Evolutionary conservation across 306 rosid genomes (phyloP), one percentile per base, ranked within the genome.

Genomic region (Cicer yamashitae): DNA sequence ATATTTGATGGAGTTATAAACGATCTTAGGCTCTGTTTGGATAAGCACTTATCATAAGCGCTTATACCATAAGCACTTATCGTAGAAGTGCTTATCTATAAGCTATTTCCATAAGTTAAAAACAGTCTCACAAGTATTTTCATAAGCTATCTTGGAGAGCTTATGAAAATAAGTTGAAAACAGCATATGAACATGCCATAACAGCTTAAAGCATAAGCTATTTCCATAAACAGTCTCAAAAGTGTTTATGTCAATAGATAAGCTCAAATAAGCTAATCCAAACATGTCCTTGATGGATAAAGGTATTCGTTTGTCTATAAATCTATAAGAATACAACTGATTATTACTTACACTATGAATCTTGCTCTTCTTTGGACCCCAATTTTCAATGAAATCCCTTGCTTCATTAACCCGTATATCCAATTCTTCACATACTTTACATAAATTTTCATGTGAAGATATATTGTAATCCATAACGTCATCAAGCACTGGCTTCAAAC

Each of bases 281-380:
- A 52, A 57, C 47, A 45, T 46, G 54, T 25, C 47, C 34, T 6
- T 62, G 67, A 40, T 52, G 34, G 38, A 54, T 25, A 76, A 3
- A 20, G n/a, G 47, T 8, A 59, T 30, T 46, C 7, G 20, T 66
- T 71, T 22, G 71, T 51, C 47, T 6, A 7, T 14, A 14, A 62
- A 7, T 39, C 39, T 62, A 52, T 7, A 57, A 75, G 61, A 75
- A 59, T 44, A 51, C 17, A 58, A 51, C 38, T 25, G 56, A 68
- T 60, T 67, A 81, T 60, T 67, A 81, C 99, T 89, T 79, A 92
- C 98, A 52, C 89, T 82, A 77, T 81, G 83, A 73, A 96, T 82
- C 85, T 81, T 92, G 93, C 99, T 96, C 83, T 37, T 84, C 88
- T 87, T 90, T n/a, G 93, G 89, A 71, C 86, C 78, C 96, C 98